Evolutionary conservation across 768 basidiomycete genomes (phyloP), one percentile per base, ranked within the genome.

Genomic region (Auricularia sp.): DNA sequence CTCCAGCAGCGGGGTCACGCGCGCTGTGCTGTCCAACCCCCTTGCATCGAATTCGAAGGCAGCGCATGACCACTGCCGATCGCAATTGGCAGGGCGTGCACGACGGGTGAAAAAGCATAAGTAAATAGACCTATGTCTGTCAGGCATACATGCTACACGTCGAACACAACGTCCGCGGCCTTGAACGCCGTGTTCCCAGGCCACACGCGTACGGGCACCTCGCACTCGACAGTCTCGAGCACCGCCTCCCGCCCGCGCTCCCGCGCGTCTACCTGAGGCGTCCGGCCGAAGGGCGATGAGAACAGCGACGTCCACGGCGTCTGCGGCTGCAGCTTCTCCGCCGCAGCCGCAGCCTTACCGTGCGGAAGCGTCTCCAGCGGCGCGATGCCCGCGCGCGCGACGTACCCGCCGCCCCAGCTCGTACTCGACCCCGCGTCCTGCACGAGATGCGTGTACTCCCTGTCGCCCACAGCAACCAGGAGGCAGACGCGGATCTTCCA

Each of bases 211-310:
- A 98, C 84, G 21, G 92, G 92, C 54, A 98, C 90, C 73, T 94
- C 91, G 70, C 94, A 97, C 74, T 97, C 96, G 18, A 98, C 93
- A 66, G 87, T 90, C 81, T 98, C 94, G 33, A 88, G 81, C 71
- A 74, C 78, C 11, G 90, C 82, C 65, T 87, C 85, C 63, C 70
- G 71, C 91, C 89, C 93, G 1, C 79, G 86, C 4, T 78, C 34
- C 80, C 65, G 39, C 39, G 39, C 39, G 39, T 39, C 85, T 84
- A 35, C 62, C 63, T 56, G 36, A 29, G 71, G 71, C 42, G 70
- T 68, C 14, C 24, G 56, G 24, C 16, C 34, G 16, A 33, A 59
- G 21, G 24, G 56, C 6, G 34, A 33, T 24, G 16, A 24, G 7
- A 35, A 59, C n/a, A 59, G 13, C 56, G 56, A 4, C 56, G 34